A percentile compares a stretch with the other conserved stretches of the same genome.
Conservation (phyloP, 2,329 filamentous ascomycete species). For the Trichoderma polysporum region DNA sequence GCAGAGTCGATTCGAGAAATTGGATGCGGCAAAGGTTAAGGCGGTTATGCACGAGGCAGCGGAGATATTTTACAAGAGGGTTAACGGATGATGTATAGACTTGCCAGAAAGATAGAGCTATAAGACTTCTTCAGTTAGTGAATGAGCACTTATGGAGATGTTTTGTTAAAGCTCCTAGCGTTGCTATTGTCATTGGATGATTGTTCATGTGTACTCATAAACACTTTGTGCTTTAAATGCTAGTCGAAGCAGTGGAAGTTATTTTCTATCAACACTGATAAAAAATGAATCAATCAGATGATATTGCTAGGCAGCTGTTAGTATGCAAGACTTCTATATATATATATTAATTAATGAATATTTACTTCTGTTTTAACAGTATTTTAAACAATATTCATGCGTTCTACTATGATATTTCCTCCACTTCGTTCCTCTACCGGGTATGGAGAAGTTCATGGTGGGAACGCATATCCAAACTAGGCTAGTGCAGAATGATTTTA, state of each 20-base stretch:
- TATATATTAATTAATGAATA: no score
- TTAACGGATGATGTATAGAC: neutral
- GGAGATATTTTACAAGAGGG: slow-evolving; percentile 44
- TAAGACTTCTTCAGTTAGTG: neutral
- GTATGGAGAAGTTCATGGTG: neutral
- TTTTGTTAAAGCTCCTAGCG: neutral
- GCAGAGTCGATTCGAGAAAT: slow-evolving; percentile 60
- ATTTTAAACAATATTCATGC: neutral
- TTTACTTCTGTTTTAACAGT: neutral
- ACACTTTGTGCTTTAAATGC: no score
- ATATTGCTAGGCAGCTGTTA: no score
- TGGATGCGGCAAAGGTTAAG: slow-evolving; percentile 57
- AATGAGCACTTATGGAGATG: neutral
- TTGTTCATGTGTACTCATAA: no score
- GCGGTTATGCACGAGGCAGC: slow-evolving; percentile 55
- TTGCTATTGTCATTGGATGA: neutral
- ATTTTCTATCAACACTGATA: no score
- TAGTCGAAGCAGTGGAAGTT: no score
- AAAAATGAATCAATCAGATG: no score
- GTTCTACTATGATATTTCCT: neutral
- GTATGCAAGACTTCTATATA: no score
- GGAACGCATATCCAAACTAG: no score
- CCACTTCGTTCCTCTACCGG: neutral
- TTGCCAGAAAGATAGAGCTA: neutral
- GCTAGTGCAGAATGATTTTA: no score